These are phyloP conservation scores for Tarenaya hassleriana DNA, from an alignment of 345 rosid genomes.

Conservation along the genomic window DNA sequence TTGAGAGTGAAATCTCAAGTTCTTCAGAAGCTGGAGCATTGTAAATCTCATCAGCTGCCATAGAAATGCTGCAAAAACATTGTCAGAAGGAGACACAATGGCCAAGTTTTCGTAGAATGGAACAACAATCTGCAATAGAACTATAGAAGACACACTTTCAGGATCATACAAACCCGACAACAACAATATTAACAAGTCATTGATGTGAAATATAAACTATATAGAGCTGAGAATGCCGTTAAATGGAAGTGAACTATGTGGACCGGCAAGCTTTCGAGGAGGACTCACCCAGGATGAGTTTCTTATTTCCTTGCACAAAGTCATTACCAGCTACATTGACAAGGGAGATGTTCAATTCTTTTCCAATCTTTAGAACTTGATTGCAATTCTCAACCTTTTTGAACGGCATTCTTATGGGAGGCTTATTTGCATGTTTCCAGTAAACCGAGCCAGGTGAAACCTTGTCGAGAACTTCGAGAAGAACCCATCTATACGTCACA, in stretches of 20 bases:
- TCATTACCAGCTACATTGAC: constrained; percentile 98
- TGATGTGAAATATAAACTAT: not conserved
- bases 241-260: constrained; percentile 7
- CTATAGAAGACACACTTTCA: not conserved
- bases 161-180: not conserved
- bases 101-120: not conserved
- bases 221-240: constrained; percentile 6
- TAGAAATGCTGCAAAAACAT: constrained; percentile 52
- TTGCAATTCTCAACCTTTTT: constrained; percentile 36
- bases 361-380: constrained; percentile 33
- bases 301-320: constrained; percentile 37
- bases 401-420: constrained; percentile 34
- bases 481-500: constrained; percentile 72
- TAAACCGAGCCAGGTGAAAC: constrained; percentile 33
- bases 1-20: constrained; percentile 80
- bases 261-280: constrained; percentile 1
- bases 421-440: constrained; percentile 36
- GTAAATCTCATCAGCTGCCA: constrained; percentile 98
- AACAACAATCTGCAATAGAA: not conserved
- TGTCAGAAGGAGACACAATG: constrained; percentile 13
- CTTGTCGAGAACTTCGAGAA: constrained; percentile 39
- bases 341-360: constrained; percentile 55
- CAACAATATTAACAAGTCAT: constrained; percentile 1
- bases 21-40: constrained; percentile 92
- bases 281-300: constrained; percentile 33